phyloP scores from a whole-genome alignment of 1,284 basidiomycete genomes.

The Caloboletus inedulis region DNA sequence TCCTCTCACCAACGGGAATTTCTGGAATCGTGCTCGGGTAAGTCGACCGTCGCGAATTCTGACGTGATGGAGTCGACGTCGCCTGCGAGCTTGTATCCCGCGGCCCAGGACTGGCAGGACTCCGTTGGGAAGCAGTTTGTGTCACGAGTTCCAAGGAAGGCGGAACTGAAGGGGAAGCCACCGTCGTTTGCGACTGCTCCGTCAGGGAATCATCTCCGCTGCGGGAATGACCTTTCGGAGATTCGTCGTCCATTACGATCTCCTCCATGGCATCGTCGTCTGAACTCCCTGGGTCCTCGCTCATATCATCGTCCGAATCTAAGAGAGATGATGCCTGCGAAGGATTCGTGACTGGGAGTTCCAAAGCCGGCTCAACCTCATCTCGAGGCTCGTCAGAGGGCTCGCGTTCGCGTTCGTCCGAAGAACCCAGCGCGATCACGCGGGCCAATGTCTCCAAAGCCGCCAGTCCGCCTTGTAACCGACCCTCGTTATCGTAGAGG shows the following conservation, averaged over 20 bases:
- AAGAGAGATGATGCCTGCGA: constrained; percentile 53
- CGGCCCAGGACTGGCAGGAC: constrained; percentile 26
- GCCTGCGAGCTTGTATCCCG: constrained; percentile 38
- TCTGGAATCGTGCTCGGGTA: constrained; percentile 31
- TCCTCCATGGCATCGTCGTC: constrained; percentile 77
- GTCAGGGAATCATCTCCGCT: constrained; percentile 20
- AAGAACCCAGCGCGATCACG: constrained; percentile 65
- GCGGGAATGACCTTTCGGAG: constrained; percentile 31
- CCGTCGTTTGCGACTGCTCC: constrained; percentile 25
- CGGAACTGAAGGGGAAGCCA: constrained; percentile 29
- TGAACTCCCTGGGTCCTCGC: constrained; percentile 65
- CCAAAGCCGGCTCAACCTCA: constrained; percentile 64
- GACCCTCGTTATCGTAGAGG: constrained; percentile 77
- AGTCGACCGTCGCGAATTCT: constrained; percentile 48
- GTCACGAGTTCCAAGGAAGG: constrained; percentile 30
- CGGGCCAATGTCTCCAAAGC: constrained; percentile 80
- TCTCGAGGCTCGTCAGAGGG: constrained; percentile 55
- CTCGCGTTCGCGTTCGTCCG: constrained; percentile 53
- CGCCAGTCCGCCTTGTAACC: constrained; percentile 76
- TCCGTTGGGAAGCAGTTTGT: constrained; percentile 23
- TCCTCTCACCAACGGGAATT: constrained; percentile 63
- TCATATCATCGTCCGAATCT: constrained; percentile 77
- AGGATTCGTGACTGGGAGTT: constrained; percentile 67
- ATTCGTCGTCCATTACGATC: constrained; percentile 67
- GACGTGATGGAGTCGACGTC: constrained; percentile 47